phyloP scores from a whole-genome alignment of 2,329 filamentous ascomycete genomes.

The Neodidymelliopsis sp. region DNA sequence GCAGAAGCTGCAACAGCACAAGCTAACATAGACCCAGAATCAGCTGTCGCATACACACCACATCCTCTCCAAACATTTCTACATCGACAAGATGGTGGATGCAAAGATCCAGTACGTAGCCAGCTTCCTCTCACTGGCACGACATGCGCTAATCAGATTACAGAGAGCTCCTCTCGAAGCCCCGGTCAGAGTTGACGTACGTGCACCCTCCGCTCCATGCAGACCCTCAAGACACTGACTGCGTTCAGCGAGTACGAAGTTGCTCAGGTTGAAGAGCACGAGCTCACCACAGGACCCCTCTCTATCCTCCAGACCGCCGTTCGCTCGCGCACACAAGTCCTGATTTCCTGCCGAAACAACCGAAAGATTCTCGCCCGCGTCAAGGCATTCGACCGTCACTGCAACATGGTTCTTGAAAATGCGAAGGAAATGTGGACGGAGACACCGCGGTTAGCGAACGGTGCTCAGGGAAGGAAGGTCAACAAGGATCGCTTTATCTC shows the following conservation, averaged over 20 bases:
- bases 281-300: constrained; percentile 80
- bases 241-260: constrained; percentile 83
- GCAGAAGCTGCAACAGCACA: constrained; percentile 28
- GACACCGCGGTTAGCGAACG: constrained; percentile 79
- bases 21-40: constrained; percentile 30
- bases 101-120: constrained; percentile 55
- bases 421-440: constrained; percentile 99
- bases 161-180: constrained; percentile 89
- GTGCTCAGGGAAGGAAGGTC: constrained; percentile 87
- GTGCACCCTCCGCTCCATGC: constrained; percentile 46
- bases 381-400: constrained; percentile 98
- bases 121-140: background rate
- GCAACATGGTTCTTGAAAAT: constrained; percentile 98
- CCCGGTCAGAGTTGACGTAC: constrained; percentile 89
- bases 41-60: constrained; percentile 5
- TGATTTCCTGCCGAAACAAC: constrained; percentile 98
- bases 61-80: constrained; percentile 1
- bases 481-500: constrained; percentile 99
- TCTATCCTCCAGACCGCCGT: constrained; percentile 98
- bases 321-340: constrained; percentile 90
- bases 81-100: constrained; percentile 43
- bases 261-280: constrained; percentile 79
- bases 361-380: constrained; percentile 96
- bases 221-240: constrained; percentile 28
- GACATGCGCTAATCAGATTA: constrained; percentile 32